Conservation (phyloP, 2,329 filamentous ascomycete species). For the Fusarium torulosum region DNA sequence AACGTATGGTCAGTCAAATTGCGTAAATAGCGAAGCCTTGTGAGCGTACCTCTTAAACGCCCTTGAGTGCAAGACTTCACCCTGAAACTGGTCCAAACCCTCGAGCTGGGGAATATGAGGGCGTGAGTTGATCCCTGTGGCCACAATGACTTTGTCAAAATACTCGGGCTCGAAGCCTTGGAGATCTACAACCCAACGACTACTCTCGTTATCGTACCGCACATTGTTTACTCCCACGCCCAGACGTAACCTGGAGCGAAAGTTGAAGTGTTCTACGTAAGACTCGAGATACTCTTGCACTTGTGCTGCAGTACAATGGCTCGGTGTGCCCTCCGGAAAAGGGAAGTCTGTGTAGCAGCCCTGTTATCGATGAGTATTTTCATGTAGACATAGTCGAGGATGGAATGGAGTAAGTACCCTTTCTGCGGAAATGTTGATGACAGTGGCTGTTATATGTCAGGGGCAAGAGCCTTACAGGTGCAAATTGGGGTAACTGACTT, state of each 20-base stretch:
- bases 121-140: conserved; percentile 51
- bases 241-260: conserved; percentile 46
- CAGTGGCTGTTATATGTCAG: conserved; percentile 41
- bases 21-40: rapidly evolving
- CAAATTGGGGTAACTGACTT: conserved; percentile 37
- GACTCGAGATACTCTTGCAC: conserved; percentile 52
- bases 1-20: rapidly evolving
- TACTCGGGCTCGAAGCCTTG: conserved; percentile 37
- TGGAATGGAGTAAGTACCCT: conserved; percentile 28
- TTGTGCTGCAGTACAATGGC: conserved; percentile 42
- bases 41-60: conserved; percentile 50
- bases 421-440: conserved; percentile 52
- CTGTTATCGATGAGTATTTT: conserved; percentile 17
- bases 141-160: conserved; percentile 57
- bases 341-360: conserved; percentile 55
- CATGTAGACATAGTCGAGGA: rapidly evolving
- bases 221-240: conserved; percentile 42
- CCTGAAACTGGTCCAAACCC: conserved; percentile 54
- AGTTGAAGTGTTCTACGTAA: conserved; percentile 52
- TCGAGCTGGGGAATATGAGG: conserved; percentile 54
- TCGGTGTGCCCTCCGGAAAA: conserved; percentile 47
- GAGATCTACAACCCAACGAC: conserved; percentile 49
- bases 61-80: conserved; percentile 56
- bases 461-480: background rate
- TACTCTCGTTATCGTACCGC: conserved; percentile 28